These are phyloP conservation scores for Nymphaea thermarum DNA, from an alignment of 164 flowering plant genomes.

Conservation along the genomic window DNA sequence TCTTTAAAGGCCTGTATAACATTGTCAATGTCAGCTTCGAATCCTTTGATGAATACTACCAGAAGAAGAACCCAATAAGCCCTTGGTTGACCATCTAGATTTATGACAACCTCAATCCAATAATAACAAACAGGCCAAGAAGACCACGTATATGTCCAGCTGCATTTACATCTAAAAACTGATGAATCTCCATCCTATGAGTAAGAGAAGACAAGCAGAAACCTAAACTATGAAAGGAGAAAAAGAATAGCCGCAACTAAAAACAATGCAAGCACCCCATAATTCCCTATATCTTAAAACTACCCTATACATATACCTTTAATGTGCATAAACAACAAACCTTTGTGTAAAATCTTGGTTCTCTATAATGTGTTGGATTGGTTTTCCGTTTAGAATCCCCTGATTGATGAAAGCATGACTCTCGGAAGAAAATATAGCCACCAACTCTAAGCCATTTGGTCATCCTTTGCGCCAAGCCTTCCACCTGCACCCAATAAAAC, in stretches of 20 bases:
- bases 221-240: no score
- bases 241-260: no score
- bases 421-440: conserved; percentile 85
- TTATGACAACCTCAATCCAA: no score
- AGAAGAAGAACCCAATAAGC: background rate
- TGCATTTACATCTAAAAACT: no score
- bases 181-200: no score
- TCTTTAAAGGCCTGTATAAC: conserved; percentile 69
- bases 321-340: conserved; percentile 17
- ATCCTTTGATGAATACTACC: background rate
- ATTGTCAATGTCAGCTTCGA: background rate
- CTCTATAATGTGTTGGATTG: conserved; percentile 90
- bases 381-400: conserved; percentile 67
- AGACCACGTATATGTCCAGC: background rate
- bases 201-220: no score
- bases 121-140: background rate
- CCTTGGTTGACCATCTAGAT: background rate
- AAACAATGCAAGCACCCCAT: no score
- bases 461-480: conserved; percentile 59
- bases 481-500: conserved; percentile 37
- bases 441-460: conserved; percentile 86
- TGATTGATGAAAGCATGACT: conserved; percentile 92
- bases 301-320: background rate
- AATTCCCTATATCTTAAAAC: no score
- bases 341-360: conserved; percentile 91